phyloP scores from a whole-genome alignment of 495 filamentous ascomycete genomes.

The Xylaria scruposa region DNA sequence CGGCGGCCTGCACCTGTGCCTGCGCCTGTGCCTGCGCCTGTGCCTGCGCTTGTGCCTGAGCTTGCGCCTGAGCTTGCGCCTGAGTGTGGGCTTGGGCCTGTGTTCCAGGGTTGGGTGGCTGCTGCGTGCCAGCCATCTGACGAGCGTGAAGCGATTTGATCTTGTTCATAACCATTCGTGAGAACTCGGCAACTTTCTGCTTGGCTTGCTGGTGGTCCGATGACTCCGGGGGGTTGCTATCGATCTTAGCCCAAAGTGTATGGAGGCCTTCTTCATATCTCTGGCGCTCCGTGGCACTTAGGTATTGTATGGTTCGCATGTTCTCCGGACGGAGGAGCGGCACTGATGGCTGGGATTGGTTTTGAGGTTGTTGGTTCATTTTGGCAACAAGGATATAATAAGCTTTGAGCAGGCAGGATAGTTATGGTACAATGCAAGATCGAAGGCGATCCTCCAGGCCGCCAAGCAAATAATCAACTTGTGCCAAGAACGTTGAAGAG shows the following conservation, averaged over 20 bases:
- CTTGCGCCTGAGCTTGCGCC: not conserved
- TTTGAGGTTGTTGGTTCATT: conserved; percentile 44
- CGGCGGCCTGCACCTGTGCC: conserved; percentile 26
- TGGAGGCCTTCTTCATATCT: conserved; percentile 72
- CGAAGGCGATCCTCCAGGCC: not conserved
- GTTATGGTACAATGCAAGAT: not conserved
- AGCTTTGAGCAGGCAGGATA: not conserved
- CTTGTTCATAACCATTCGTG: conserved; percentile 66
- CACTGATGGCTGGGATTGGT: conserved; percentile 36
- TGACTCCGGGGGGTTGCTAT: conserved; percentile 60
- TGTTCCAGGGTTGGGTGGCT: conserved; percentile 16
- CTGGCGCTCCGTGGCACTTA: conserved; percentile 64
- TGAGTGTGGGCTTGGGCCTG: conserved; percentile 1
- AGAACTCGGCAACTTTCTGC: conserved; percentile 68
- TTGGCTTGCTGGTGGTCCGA: conserved; percentile 67
- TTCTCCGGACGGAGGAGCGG: conserved; percentile 49
- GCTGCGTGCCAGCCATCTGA: conserved; percentile 30
- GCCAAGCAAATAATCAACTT: not conserved
- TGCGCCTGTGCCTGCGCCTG: conserved; percentile 30
- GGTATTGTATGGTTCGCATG: conserved; percentile 52
- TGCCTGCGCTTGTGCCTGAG: conserved; percentile 9
- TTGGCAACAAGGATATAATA: not conserved
- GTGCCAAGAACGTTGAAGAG: not conserved
- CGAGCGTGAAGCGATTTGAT: conserved; percentile 48
- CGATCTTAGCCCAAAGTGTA: conserved; percentile 65